Percentiles rank a stretch among this genome's conserved stretches.
Conservation (phyloP, 1,284 basidiomycete species). For the Apiotrichum mycotoxinovorans region DNA sequence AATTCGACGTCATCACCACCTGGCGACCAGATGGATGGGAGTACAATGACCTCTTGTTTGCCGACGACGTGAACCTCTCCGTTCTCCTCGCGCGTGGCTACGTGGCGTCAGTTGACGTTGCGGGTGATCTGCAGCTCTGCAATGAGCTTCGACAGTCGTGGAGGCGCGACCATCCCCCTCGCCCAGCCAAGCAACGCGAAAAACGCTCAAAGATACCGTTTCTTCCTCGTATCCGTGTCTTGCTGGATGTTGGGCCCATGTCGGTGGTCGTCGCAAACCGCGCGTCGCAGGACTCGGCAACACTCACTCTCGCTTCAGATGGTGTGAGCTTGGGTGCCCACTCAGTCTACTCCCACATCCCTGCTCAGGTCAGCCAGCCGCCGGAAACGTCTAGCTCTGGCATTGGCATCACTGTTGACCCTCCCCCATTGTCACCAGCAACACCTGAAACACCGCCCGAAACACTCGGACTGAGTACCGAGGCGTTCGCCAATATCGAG, state of each 20-base stretch:
- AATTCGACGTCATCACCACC: conserved; percentile 36
- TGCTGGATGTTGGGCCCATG: conserved; percentile 36
- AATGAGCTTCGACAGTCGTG: conserved; percentile 31
- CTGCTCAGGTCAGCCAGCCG: neutral
- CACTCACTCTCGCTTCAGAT: conserved; percentile 32
- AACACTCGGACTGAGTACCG: neutral
- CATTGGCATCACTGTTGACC: neutral
- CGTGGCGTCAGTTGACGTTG: conserved; percentile 36
- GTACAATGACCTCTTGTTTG: conserved; percentile 37
- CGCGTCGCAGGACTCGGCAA: conserved; percentile 29
- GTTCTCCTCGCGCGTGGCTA: conserved; percentile 28
- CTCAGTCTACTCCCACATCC: conserved; percentile 2
- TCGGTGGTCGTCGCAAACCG: conserved; percentile 32
- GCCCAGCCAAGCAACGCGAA: conserved; percentile 1
- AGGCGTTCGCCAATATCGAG: conserved; percentile 28
- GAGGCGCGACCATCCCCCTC: conserved; percentile 6
- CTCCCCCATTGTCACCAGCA: neutral
- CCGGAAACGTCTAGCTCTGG: too few species aligned
- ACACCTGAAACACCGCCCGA: too few species aligned
- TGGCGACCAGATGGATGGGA: conserved; percentile 42
- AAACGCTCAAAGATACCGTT: neutral
- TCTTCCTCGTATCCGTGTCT: conserved; percentile 32
- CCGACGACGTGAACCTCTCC: conserved; percentile 39
- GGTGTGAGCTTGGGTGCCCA: conserved; percentile 24
- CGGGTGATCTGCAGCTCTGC: conserved; percentile 37